Percentiles rank a stretch among this genome's conserved stretches.
These are phyloP conservation scores for Vicia sativa DNA, from an alignment of 306 rosid species.

Conservation along the genomic window DNA sequence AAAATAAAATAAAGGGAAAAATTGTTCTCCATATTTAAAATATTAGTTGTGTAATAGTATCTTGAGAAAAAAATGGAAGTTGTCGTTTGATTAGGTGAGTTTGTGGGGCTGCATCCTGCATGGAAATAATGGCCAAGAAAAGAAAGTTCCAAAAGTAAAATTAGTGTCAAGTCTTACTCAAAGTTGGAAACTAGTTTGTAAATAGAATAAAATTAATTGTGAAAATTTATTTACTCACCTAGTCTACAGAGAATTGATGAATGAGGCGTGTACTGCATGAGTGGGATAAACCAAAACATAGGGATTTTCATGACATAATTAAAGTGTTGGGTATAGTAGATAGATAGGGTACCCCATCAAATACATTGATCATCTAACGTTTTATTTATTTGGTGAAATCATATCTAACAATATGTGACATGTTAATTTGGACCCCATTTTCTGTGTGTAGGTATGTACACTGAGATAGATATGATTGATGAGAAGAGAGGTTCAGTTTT, in stretches of 20 bases:
- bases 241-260: constrained; percentile 31
- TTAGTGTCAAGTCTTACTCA: constrained; percentile 25
- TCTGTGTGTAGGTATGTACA: too few relatives aligned
- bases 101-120: constrained; percentile 53
- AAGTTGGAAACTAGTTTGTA: constrained; percentile 9
- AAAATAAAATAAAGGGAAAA: not conserved
- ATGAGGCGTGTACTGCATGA: constrained; percentile 38
- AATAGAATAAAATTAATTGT: constrained; percentile 1
- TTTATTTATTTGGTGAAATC: not conserved
- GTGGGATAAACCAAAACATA: constrained; percentile 15
- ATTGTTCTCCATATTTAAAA: not conserved
- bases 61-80: constrained; percentile 38
- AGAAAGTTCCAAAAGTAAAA: constrained; percentile 39
- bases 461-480: too few relatives aligned
- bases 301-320: constrained; percentile 23
- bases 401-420: not conserved
- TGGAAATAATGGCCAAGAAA: constrained; percentile 56
- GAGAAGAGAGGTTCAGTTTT: too few relatives aligned
- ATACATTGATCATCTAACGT: not conserved
- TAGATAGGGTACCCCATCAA: constrained; percentile 34
- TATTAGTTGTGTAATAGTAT: not conserved
- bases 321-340: constrained; percentile 31
- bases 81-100: constrained; percentile 58
- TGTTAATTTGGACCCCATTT: not conserved
- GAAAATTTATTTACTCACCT: constrained; percentile 19